Percentiles rank a stretch among this genome's conserved stretches.
phyloP scores from a whole-genome alignment of 129 eudicot genomes.

The Chrysanthemum makinoi region DNA sequence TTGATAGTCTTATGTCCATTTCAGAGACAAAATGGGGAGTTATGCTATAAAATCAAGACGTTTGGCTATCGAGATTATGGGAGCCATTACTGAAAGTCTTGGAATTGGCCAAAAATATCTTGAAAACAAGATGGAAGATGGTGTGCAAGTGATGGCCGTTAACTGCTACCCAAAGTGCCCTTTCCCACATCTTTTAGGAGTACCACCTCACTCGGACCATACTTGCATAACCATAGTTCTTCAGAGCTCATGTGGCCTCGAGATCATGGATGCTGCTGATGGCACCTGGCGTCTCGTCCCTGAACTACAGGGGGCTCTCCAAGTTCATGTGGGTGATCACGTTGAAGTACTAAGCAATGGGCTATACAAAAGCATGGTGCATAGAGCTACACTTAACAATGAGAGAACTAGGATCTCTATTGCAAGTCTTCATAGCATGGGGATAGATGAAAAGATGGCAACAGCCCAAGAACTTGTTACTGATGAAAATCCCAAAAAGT shows the following conservation, averaged over 20 bases:
- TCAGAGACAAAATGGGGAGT: slow-evolving; percentile 55
- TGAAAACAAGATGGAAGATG: slow-evolving; percentile 37
- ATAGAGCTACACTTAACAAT: slow-evolving; percentile 44
- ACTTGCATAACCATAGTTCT: slow-evolving; percentile 56
- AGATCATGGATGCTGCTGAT: slow-evolving; percentile 37
- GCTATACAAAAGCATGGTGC: slow-evolving; percentile 50
- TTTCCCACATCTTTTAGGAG: slow-evolving; percentile 46
- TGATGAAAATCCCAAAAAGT: slow-evolving; percentile 36
- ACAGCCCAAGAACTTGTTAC: slow-evolving; percentile 49
- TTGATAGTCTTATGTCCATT: background rate
- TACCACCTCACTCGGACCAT: slow-evolving; percentile 71
- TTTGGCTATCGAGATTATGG: slow-evolving; percentile 36
- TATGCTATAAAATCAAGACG: slow-evolving; percentile 33
- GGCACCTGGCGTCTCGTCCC: slow-evolving; percentile 44
- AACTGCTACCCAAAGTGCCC: slow-evolving; percentile 75
- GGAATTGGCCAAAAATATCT: slow-evolving; percentile 50
- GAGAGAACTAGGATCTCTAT: slow-evolving; percentile 51
- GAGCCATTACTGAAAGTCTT: slow-evolving; percentile 51
- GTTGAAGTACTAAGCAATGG: slow-evolving; percentile 71
- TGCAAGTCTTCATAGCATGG: slow-evolving; percentile 66
- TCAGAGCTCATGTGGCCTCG: slow-evolving; percentile 50
- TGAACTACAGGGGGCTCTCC: slow-evolving; percentile 41
- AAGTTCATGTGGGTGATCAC: slow-evolving; percentile 61
- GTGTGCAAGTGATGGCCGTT: slow-evolving; percentile 55
- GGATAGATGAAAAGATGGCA: slow-evolving; percentile 54